These are phyloP conservation scores for Xeromyces bisporus DNA, from an alignment of 495 filamentous ascomycete species.

Conservation along the genomic window DNA sequence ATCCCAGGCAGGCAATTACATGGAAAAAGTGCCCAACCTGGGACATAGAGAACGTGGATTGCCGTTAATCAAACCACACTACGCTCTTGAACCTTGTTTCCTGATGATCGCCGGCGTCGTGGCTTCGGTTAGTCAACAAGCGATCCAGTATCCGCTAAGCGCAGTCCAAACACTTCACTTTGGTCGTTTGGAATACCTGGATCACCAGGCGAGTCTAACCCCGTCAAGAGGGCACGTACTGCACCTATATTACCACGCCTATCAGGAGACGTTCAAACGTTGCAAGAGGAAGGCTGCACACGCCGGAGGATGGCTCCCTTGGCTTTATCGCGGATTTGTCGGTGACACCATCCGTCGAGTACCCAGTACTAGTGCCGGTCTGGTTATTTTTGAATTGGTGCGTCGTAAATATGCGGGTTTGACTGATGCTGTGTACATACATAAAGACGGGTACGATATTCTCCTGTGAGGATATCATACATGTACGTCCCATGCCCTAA, in stretches of 20 bases:
- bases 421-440: conserved; percentile 45
- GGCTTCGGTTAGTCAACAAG: conserved; percentile 61
- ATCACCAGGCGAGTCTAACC: conserved; percentile 40
- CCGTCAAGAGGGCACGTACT: conserved; percentile 34
- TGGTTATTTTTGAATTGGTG: conserved; percentile 82
- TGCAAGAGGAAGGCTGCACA: conserved; percentile 44
- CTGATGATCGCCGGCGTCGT: conserved; percentile 59
- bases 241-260: conserved; percentile 53
- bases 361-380: conserved; percentile 72
- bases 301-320: conserved; percentile 47
- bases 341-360: conserved; percentile 62
- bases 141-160: conserved; percentile 60
- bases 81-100: conserved; percentile 68
- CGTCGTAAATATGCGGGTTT: conserved; percentile 59
- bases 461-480: conserved; percentile 29
- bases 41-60: too few species aligned
- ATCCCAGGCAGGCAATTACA: conserved; percentile 21
- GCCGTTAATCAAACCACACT: conserved; percentile 61
- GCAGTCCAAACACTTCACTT: conserved; percentile 65
- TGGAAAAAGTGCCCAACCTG: conserved; percentile 12
- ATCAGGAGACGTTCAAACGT: conserved; percentile 55
- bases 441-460: conserved; percentile 60
- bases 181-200: conserved; percentile 59
- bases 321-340: conserved; percentile 65
- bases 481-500: neutral